These are phyloP conservation scores for Euphorbia pulcherrima DNA, from an alignment of 345 rosid species.

Conservation along the genomic window DNA sequence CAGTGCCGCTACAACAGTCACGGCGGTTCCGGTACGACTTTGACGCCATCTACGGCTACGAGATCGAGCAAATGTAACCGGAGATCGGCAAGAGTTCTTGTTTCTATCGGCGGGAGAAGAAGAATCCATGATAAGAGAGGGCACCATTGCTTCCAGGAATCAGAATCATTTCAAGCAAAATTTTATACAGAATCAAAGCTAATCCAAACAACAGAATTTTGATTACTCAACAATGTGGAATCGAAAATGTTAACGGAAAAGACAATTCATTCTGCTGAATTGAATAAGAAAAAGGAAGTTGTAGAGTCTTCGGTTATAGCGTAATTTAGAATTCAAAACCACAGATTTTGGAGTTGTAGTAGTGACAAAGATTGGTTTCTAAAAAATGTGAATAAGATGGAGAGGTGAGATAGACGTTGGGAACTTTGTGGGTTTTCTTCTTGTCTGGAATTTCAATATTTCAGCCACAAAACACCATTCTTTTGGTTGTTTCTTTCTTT, in stretches of 20 bases:
- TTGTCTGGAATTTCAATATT: not conserved
- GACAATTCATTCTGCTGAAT: not conserved
- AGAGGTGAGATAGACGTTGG: not conserved
- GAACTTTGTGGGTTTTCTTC: not conserved
- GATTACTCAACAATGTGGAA: not conserved
- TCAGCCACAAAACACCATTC: no score
- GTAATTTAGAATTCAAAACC: not conserved
- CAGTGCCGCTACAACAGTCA: slow-evolving; percentile 51
- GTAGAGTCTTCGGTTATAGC: not conserved
- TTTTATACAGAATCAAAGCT: not conserved
- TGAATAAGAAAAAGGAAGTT: not conserved
- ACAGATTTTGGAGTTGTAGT: not conserved
- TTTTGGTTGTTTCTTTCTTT: not conserved
- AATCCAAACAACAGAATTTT: not conserved
- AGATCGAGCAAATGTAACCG: slow-evolving; percentile 24
- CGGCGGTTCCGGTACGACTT: slow-evolving; percentile 46
- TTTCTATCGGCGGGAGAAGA: slow-evolving; percentile 10
- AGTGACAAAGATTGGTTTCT: not conserved
- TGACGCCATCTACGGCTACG: slow-evolving; percentile 53
- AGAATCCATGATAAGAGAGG: slow-evolving; percentile 3
- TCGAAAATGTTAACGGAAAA: not conserved
- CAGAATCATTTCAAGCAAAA: slow-evolving; percentile 5
- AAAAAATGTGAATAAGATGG: not conserved
- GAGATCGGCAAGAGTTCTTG: slow-evolving; percentile 20
- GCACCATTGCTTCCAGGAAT: not conserved